Conservation (phyloP, 345 rosid genomes). For the Eucalyptus tenuipes region DNA sequence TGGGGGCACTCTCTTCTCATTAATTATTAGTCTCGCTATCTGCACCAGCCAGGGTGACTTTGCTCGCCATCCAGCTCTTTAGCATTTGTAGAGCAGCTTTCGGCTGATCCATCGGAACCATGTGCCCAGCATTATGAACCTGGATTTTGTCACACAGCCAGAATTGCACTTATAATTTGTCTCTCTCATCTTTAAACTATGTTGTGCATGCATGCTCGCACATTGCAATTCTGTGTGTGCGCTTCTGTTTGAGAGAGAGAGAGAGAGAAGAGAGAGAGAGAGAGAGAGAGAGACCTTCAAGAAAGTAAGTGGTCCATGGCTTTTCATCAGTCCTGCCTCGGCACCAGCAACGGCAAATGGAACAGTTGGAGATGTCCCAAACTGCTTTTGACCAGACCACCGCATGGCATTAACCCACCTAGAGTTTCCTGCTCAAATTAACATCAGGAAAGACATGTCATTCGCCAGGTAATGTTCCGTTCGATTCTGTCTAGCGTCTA, state of each 20-base stretch:
- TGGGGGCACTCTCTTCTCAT: neutral
- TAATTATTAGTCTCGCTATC: neutral
- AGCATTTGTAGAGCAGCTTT: slow-evolving; percentile 76
- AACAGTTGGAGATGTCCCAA: slow-evolving; percentile 29
- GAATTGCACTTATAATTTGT: neutral
- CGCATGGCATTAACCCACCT: slow-evolving; percentile 72
- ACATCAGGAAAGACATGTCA: neutral
- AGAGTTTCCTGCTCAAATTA: slow-evolving; percentile 43
- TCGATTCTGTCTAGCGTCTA: too few relatives aligned
- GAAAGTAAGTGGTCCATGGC: slow-evolving; percentile 64
- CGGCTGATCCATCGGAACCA: slow-evolving; percentile 98
- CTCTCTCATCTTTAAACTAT: neutral
- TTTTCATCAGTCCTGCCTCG: slow-evolving; percentile 54
- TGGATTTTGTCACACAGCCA: neutral
- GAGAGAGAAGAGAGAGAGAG: too few relatives aligned
- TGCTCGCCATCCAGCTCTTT: slow-evolving; percentile 68
- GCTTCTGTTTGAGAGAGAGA: too few relatives aligned
- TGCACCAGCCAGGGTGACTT: slow-evolving; percentile 3
- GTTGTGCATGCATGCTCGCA: neutral
- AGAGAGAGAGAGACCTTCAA: slow-evolving; percentile 32
- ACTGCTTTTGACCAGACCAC: slow-evolving; percentile 61
- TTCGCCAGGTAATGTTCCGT: neutral
- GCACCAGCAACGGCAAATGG: slow-evolving; percentile 47
- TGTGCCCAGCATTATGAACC: slow-evolving; percentile 76
- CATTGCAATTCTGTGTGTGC: neutral